These are phyloP conservation scores for Cyberlindnera xylosilytica DNA, from an alignment of 805 yeast species.

Conservation along the genomic window DNA sequence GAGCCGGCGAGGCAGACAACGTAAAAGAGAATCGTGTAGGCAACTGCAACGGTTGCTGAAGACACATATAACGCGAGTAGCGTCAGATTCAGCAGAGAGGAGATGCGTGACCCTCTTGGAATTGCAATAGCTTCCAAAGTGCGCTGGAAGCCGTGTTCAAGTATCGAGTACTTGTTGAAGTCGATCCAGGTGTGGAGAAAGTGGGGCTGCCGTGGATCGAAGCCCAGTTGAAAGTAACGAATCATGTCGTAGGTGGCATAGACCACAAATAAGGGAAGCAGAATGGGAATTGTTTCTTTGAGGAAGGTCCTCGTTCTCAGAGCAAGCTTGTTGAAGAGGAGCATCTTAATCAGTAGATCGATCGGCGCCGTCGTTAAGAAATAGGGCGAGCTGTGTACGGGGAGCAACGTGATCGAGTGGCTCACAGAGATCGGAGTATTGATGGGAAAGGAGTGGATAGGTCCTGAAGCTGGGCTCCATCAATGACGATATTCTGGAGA, in stretches of 20 bases:
- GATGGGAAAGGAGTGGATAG: too few species aligned
- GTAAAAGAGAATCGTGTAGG: constrained; percentile 19
- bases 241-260: constrained; percentile 20
- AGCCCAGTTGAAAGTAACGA: constrained; percentile 5
- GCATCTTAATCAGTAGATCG: not conserved
- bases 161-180: constrained; percentile 16
- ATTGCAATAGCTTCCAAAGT: too few species aligned
- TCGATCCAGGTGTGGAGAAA: constrained; percentile 15
- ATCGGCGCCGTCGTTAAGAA: too few species aligned
- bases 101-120: not conserved
- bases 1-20: constrained; percentile 18
- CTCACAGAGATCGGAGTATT: too few species aligned
- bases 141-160: constrained; percentile 19
- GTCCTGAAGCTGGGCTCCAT: too few species aligned
- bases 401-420: too few species aligned
- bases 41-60: constrained; percentile 11
- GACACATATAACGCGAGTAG: constrained; percentile 10
- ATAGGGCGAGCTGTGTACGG: too few species aligned
- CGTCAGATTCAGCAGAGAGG: constrained; percentile 1
- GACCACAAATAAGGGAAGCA: constrained; percentile 20
- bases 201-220: constrained; percentile 11
- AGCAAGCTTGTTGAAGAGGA: constrained; percentile 1
- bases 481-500: too few species aligned
- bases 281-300: constrained; percentile 17
- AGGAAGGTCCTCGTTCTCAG: constrained; percentile 11